Percentiles rank a stretch among this genome's conserved stretches.
Evolutionary conservation across 352 stramenopile genomes (phyloP).

Genomic region (Phytophthora ohioensis): DNA sequence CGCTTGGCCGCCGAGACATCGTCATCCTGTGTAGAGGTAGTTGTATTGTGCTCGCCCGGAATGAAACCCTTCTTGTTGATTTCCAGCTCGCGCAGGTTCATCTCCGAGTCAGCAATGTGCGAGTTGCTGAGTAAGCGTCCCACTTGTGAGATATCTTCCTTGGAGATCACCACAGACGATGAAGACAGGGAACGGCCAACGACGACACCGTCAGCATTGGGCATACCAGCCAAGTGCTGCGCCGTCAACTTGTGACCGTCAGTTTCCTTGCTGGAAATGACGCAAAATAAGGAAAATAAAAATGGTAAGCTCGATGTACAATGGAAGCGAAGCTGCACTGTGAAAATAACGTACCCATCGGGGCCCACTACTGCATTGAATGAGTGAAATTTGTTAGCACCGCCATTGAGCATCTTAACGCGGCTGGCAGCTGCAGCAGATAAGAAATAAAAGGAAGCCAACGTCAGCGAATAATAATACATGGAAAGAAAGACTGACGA

Average conservation of each 20-base stretch:
- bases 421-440: constrained; percentile 55
- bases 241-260: constrained; percentile 37
- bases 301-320: constrained; percentile 2
- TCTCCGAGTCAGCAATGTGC: constrained; percentile 83
- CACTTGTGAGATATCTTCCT: constrained; percentile 84
- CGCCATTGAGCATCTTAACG: constrained; percentile 74
- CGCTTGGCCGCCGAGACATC: constrained; percentile 65
- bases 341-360: constrained; percentile 34
- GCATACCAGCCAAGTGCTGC: constrained; percentile 46
- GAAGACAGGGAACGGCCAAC: constrained; percentile 66
- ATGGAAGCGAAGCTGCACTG: not conserved
- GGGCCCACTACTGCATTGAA: constrained; percentile 70
- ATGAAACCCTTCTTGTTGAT: constrained; percentile 78
- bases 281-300: constrained; percentile 3
- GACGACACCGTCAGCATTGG: constrained; percentile 40
- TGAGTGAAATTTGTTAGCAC: constrained; percentile 76
- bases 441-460: constrained; percentile 18
- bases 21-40: constrained; percentile 30
- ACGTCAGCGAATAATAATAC: constrained; percentile 6
- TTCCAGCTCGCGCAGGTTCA: constrained; percentile 81
- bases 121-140: constrained; percentile 73
- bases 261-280: constrained; percentile 57
- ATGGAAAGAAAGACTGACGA: constrained; percentile 6
- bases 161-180: constrained; percentile 77
- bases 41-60: constrained; percentile 11